These are phyloP conservation scores for Sungouiella thailandica DNA, from an alignment of 805 yeast species.

Conservation along the genomic window DNA sequence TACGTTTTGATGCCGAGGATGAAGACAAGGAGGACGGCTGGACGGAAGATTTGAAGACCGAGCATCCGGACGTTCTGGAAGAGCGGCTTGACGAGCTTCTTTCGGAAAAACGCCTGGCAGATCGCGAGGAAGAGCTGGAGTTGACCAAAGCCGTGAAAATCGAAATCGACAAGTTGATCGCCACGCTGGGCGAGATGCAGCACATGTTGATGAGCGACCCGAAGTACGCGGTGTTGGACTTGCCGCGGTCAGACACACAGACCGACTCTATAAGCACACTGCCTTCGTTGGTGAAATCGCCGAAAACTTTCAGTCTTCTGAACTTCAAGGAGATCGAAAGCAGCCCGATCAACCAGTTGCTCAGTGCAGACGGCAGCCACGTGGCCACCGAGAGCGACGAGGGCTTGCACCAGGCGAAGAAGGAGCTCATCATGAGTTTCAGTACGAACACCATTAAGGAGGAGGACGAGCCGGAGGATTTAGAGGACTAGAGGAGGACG, in stretches of 20 bases:
- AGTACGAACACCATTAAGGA: constrained; percentile 36
- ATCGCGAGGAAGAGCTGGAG: constrained; percentile 21
- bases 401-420: constrained; percentile 4
- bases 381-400: constrained; percentile 2
- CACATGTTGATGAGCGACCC: constrained; percentile 10
- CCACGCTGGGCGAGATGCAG: constrained; percentile 11
- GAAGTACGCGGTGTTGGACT: constrained; percentile 3
- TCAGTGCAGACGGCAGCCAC: constrained; percentile 15
- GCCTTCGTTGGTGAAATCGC: constrained; percentile 29
- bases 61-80: constrained; percentile 2
- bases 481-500: constrained; percentile 1
- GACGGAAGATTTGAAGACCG: constrained; percentile 5
- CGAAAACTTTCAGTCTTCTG: constrained; percentile 36
- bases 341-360: constrained; percentile 33
- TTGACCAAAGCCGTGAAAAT: constrained; percentile 28
- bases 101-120: constrained; percentile 5
- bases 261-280: constrained; percentile 8
- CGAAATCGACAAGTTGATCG: constrained; percentile 24
- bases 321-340: constrained; percentile 28
- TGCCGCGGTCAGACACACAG: constrained; percentile 6
- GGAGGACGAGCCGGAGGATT: constrained; percentile 34
- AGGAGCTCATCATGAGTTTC: constrained; percentile 24
- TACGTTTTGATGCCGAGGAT: constrained; percentile 39
- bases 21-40: constrained; percentile 17
- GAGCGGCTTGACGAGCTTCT: constrained; percentile 4